Conservation (phyloP, 768 basidiomycete genomes). For the Trametes cubensis region DNA sequence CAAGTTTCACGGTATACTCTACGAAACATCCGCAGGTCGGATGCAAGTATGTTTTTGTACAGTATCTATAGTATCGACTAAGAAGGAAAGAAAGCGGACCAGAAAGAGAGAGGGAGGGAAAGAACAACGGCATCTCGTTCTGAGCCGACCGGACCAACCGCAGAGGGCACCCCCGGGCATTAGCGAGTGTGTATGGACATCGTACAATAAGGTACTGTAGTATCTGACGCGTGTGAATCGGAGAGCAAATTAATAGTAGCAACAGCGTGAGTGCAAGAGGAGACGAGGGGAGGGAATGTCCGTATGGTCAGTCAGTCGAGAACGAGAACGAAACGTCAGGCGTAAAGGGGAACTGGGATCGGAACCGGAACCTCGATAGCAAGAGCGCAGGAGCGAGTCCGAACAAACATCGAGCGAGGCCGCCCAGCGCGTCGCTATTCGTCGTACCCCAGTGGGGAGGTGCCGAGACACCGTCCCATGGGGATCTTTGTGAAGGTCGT, state of each 20-base stretch:
- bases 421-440: background rate
- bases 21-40: background rate
- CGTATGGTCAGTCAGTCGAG: background rate
- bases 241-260: slow-evolving; percentile 12
- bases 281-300: background rate
- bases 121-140: too few relatives aligned
- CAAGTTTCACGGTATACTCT: background rate
- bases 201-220: slow-evolving; percentile 12
- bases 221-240: background rate
- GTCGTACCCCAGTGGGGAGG: background rate
- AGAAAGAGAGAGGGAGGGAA: too few relatives aligned
- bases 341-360: background rate
- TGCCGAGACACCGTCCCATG: background rate
- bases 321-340: background rate
- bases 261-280: slow-evolving; percentile 4
- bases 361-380: slow-evolving; percentile 8
- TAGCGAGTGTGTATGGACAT: background rate
- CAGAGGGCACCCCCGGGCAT: too few relatives aligned
- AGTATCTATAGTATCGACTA: too few relatives aligned
- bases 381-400: background rate
- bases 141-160: too few relatives aligned
- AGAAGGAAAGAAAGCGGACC: too few relatives aligned
- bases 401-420: background rate
- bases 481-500: background rate
- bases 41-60: too few relatives aligned